Evolutionary conservation across 345 rosid species (phyloP), one percentile per base, ranked within the genome.

Genomic region (Moricandia arvensis): DNA sequence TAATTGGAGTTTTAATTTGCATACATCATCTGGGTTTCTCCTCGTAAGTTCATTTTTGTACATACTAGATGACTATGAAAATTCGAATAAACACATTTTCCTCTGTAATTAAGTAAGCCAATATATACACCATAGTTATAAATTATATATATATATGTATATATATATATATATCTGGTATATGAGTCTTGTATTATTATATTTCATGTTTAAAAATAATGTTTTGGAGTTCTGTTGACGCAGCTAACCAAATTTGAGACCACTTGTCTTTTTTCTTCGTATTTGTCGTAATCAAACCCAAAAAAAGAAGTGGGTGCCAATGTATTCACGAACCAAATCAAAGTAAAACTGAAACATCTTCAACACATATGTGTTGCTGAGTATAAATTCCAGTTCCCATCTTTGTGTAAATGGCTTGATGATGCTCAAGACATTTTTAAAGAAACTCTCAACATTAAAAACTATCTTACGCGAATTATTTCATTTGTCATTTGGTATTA

Each of bases 21-120:
- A 41, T 38, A 69, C 75, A 54, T 69, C 69, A 49, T 68, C 21
- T 45, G 2, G 26, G 0, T 62, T 53, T 69, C 69, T 76, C 69
- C 59, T 76, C 26, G 18, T 29, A 75, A 17, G 18, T 68, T 61
- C 73, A n/a, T 75, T 74, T 74, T 45, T 59, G 68, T 59, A 75
- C 55, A 5, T 75, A 53, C 63, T 61, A 26, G 74, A 65, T 17
- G 53, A 5, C 49, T 33, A 3, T 67, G 38, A 21, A 30, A 66
- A 8, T 6, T 59, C 57, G 6, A 17, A 31, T 66, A 55, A 12
- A 13, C 2, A 45, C 53, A 45, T n/a, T 45, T 13, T 45, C 17
- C 13, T 8, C 35, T 33, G 35, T 45, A 6, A 45, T 17, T 17
- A 53, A 57, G 54, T 58, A 41, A 30, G 21, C 66, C 17, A 65